Percentiles rank a stretch among this genome's conserved stretches.
These are phyloP conservation scores for Phytophthora multivora DNA, from an alignment of 352 stramenopile species.

Conservation along the genomic window DNA sequence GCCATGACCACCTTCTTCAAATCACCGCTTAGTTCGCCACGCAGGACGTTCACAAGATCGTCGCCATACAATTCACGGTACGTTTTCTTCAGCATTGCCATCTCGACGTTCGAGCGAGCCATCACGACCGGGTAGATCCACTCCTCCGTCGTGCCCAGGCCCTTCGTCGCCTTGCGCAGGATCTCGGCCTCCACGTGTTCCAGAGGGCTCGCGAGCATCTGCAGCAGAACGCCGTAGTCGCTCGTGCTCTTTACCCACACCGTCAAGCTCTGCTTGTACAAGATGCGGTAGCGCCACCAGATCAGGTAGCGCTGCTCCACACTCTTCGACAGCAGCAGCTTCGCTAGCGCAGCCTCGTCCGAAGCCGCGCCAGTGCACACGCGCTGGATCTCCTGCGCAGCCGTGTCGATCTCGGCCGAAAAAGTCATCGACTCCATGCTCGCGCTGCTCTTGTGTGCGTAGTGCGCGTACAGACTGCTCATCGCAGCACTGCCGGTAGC, in stretches of 20 bases:
- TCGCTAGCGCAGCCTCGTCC: slow-evolving; percentile 25
- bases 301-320: slow-evolving; percentile 32
- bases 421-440: slow-evolving; percentile 32
- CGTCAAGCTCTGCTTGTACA: slow-evolving; percentile 64
- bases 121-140: slow-evolving; percentile 58
- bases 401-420: slow-evolving; percentile 43
- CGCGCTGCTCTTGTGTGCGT: slow-evolving; percentile 14
- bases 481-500: slow-evolving; percentile 3
- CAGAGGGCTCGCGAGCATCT: slow-evolving; percentile 46
- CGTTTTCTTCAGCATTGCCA: slow-evolving; percentile 73
- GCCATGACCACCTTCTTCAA: slow-evolving; percentile 63
- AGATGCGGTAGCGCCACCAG: slow-evolving; percentile 30
- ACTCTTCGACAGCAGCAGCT: slow-evolving; percentile 22
- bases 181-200: slow-evolving; percentile 63
- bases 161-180: slow-evolving; percentile 63
- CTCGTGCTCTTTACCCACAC: slow-evolving; percentile 57
- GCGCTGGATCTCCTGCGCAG: slow-evolving; percentile 51
- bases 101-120: slow-evolving; percentile 64
- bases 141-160: slow-evolving; percentile 58
- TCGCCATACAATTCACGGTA: slow-evolving; percentile 54
- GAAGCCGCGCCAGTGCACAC: slow-evolving; percentile 20
- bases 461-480: slow-evolving; percentile 16
- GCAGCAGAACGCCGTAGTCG: slow-evolving; percentile 61
- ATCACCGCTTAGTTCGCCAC: slow-evolving; percentile 56
- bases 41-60: slow-evolving; percentile 48